These are phyloP conservation scores for Scedosporium dehoogii DNA, from an alignment of 2,329 filamentous ascomycete species.

Conservation along the genomic window DNA sequence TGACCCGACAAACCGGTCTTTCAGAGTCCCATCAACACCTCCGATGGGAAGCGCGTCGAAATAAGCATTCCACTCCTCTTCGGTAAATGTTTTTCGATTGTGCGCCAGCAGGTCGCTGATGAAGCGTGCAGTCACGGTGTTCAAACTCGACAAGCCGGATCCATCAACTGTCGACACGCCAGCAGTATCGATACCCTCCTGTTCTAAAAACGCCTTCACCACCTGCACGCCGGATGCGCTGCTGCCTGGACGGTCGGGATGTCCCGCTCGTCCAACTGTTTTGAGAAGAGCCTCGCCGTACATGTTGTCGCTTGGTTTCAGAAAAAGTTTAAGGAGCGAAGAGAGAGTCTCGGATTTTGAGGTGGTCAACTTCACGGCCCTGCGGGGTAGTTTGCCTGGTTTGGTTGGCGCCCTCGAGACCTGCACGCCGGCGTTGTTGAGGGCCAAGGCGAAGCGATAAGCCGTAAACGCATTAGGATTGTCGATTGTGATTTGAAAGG, in stretches of 20 bases:
- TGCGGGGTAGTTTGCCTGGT: background rate
- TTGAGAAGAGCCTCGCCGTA: constrained; percentile 8
- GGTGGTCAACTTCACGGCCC: background rate
- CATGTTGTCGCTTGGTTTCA: constrained; percentile 9
- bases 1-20: background rate
- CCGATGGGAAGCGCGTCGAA: constrained; percentile 5
- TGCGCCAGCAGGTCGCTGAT: background rate
- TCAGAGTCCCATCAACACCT: constrained; percentile 3
- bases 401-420: background rate
- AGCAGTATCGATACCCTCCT: background rate
- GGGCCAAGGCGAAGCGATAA: constrained; percentile 6
- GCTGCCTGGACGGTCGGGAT: background rate
- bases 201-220: background rate
- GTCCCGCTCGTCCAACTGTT: background rate
- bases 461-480: constrained; percentile 6
- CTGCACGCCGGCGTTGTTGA: constrained; percentile 2
- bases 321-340: background rate
- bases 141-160: background rate
- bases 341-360: constrained; percentile 4
- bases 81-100: background rate
- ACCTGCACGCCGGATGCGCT: background rate
- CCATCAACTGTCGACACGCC: constrained; percentile 1
- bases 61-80: background rate
- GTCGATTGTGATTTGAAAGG: constrained; percentile 2
- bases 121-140: constrained; percentile 2